Evolutionary conservation across 139 green algal genomes (phyloP).

Genomic region (Haematococcus sp.): DNA sequence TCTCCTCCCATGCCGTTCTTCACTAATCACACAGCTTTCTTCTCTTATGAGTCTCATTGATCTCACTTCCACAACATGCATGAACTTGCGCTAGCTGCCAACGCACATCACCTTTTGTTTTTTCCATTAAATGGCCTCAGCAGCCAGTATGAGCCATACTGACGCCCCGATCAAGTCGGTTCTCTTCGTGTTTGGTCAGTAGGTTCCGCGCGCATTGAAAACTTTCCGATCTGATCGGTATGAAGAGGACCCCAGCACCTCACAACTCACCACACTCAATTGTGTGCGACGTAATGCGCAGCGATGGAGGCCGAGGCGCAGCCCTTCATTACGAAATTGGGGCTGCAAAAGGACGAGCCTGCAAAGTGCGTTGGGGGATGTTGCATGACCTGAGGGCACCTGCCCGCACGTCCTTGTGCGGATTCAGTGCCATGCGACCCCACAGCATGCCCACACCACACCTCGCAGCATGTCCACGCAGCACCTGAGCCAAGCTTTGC

Average conservation of each 20-base stretch:
- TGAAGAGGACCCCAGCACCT: too few relatives aligned
- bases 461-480: too few relatives aligned
- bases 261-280: background rate
- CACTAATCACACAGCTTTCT: too few relatives aligned
- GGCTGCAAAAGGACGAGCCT: constrained; percentile 55
- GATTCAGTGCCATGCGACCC: constrained; percentile 6
- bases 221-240: too few relatives aligned
- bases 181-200: constrained; percentile 48
- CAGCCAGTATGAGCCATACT: background rate
- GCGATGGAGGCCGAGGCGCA: constrained; percentile 89
- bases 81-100: background rate
- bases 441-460: background rate
- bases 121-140: too few relatives aligned
- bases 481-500: too few relatives aligned
- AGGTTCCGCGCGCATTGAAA: background rate
- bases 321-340: constrained; percentile 74
- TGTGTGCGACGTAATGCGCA: constrained; percentile 30
- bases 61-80: background rate
- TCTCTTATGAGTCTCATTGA: too few relatives aligned
- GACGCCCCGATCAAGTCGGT: constrained; percentile 31
- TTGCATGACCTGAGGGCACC: background rate
- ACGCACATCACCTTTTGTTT: too few relatives aligned
- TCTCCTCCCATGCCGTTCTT: background rate
- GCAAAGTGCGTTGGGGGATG: constrained; percentile 21
- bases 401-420: background rate